Percentiles rank a stretch among this genome's conserved stretches.
Evolutionary conservation across 2,329 filamentous ascomycete genomes (phyloP).

Genomic region (Fusarium gaditjirri): DNA sequence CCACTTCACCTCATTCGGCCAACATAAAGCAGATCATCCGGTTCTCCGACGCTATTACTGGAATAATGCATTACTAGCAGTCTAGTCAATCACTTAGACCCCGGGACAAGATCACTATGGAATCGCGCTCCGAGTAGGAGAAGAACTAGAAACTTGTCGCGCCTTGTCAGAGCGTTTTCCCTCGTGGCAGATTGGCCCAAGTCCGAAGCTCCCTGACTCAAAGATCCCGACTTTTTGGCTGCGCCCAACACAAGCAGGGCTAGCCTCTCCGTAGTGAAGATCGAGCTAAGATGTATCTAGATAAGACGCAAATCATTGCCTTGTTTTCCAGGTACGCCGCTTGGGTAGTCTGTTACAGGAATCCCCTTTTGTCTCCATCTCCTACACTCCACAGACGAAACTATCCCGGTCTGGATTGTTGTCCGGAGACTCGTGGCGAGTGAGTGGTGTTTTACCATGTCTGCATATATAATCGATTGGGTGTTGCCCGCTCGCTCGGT

Average conservation of each 20-base stretch:
- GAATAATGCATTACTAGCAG: background rate
- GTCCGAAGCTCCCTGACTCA: background rate
- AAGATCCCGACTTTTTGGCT: background rate
- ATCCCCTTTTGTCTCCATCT: background rate
- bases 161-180: background rate
- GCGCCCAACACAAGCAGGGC: background rate
- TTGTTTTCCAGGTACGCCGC: background rate
- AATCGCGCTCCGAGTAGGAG: background rate
- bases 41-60: background rate
- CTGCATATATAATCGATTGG: slow-evolving; percentile 4
- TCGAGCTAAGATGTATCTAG: background rate
- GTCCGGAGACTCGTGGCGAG: background rate
- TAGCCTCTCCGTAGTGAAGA: background rate
- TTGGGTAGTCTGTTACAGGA: background rate
- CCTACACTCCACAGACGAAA: background rate
- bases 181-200: background rate
- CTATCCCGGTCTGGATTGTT: slow-evolving; percentile 11
- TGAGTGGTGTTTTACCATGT: background rate
- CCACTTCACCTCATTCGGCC: background rate
- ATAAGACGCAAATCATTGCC: background rate
- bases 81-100: background rate
- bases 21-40: background rate
- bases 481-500: background rate
- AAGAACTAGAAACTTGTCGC: background rate
- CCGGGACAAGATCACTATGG: background rate